phyloP scores from a whole-genome alignment of 495 filamentous ascomycete species.

The Aspergillus funiculosus region DNA sequence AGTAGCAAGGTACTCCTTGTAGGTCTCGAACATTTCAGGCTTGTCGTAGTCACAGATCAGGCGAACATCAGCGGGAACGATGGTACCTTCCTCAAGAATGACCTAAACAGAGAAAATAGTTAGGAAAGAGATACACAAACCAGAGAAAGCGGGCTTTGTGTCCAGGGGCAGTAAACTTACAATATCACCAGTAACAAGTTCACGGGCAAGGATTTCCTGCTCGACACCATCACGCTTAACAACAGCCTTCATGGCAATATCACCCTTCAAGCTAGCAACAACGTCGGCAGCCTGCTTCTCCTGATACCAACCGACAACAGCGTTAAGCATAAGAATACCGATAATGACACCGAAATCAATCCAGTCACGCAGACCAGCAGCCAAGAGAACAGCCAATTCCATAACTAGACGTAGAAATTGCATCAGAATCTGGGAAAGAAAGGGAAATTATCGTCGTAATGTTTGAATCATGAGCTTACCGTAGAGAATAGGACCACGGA shows the following conservation, averaged over 20 bases:
- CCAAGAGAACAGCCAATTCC: conserved; percentile 75
- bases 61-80: conserved; percentile 67
- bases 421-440: conserved; percentile 6
- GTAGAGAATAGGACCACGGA: conserved; percentile 79
- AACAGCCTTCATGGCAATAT: conserved; percentile 73
- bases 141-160: background rate
- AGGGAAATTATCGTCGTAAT: background rate
- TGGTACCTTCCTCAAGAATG: conserved; percentile 69
- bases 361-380: conserved; percentile 76
- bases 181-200: conserved; percentile 77
- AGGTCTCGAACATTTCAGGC: conserved; percentile 65
- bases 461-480: conserved; percentile 55
- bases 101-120: conserved; percentile 34
- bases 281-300: conserved; percentile 84
- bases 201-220: conserved; percentile 68
- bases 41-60: conserved; percentile 72
- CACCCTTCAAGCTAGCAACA: conserved; percentile 73
- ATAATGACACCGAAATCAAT: conserved; percentile 83
- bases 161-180: conserved; percentile 40
- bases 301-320: conserved; percentile 77
- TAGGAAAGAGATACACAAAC: background rate
- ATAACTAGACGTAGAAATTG: conserved; percentile 51
- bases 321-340: conserved; percentile 76
- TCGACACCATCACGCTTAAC: conserved; percentile 68
- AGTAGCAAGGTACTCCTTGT: conserved; percentile 59